These are phyloP conservation scores for Stachybotrys chartarum DNA, from an alignment of 2,329 filamentous ascomycete genomes.

Conservation along the genomic window DNA sequence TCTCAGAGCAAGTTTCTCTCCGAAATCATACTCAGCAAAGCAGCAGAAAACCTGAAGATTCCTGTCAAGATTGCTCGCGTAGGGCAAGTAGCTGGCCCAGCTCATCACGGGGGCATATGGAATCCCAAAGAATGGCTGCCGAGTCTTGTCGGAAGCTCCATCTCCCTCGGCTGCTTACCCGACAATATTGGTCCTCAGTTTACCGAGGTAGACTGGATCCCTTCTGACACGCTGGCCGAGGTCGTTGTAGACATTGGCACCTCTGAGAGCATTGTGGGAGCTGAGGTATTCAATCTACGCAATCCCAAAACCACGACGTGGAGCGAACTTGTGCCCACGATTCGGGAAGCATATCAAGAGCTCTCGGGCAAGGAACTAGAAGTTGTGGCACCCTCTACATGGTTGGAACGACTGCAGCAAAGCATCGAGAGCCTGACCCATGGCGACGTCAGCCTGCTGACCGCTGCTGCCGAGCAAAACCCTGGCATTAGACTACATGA, in stretches of 20 bases:
- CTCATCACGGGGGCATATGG: not conserved
- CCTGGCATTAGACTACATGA: not conserved
- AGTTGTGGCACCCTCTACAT: not conserved
- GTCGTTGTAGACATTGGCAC: not conserved
- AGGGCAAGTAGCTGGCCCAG: not conserved
- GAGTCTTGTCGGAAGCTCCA: not conserved
- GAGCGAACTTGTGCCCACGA: not conserved
- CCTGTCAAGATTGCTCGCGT: not conserved
- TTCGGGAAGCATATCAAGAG: not conserved
- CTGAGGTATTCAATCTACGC: not conserved
- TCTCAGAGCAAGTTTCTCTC: not conserved
- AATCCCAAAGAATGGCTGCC: not conserved
- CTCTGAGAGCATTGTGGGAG: not conserved
- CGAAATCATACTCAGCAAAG: not conserved
- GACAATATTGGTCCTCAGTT: not conserved
- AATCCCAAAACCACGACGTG: not conserved
- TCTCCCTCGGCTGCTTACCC: not conserved
- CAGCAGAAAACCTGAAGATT: not conserved
- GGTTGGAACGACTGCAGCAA: not conserved
- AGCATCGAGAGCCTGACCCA: not conserved
- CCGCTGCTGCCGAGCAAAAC: not conserved
- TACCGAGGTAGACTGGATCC: not conserved
- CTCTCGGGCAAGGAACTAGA: not conserved
- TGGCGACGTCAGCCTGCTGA: not conserved
- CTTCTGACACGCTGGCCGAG: not conserved